Conservation (phyloP, 805 yeast genomes). For the Saturnispora sanitii region DNA sequence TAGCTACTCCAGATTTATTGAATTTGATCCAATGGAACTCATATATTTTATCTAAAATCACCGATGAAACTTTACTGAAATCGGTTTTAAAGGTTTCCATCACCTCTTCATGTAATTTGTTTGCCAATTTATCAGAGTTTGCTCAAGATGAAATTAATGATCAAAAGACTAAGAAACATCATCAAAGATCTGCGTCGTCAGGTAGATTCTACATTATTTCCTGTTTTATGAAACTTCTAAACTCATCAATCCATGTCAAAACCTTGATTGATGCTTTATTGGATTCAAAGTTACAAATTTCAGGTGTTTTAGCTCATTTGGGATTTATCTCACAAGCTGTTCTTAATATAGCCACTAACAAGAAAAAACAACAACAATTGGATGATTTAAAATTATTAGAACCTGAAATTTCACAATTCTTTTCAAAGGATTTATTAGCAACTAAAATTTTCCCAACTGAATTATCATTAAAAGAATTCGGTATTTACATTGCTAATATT, state of each 20-base stretch:
- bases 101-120: conserved; percentile 29
- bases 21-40: conserved; percentile 51
- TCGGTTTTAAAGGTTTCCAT: conserved; percentile 16
- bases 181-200: conserved; percentile 29
- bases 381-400: conserved; percentile 12
- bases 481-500: conserved; percentile 10
- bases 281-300: conserved; percentile 13
- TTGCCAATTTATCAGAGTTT: conserved; percentile 23
- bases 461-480: conserved; percentile 16
- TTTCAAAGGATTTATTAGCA: conserved; percentile 30
- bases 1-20: conserved; percentile 48
- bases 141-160: conserved; percentile 16
- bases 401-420: conserved; percentile 20
- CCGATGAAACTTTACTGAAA: conserved; percentile 18
- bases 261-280: conserved; percentile 11
- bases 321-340: conserved; percentile 16
- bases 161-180: conserved; percentile 29
- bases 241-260: conserved; percentile 6
- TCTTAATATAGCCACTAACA: background rate
- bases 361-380: conserved; percentile 3
- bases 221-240: conserved; percentile 18
- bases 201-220: conserved; percentile 24
- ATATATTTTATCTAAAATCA: conserved; percentile 24
- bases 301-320: conserved; percentile 17
- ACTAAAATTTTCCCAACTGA: conserved; percentile 20